Conservation (phyloP, 352 stramenopile species). For the Plasmopara halstedii region DNA sequence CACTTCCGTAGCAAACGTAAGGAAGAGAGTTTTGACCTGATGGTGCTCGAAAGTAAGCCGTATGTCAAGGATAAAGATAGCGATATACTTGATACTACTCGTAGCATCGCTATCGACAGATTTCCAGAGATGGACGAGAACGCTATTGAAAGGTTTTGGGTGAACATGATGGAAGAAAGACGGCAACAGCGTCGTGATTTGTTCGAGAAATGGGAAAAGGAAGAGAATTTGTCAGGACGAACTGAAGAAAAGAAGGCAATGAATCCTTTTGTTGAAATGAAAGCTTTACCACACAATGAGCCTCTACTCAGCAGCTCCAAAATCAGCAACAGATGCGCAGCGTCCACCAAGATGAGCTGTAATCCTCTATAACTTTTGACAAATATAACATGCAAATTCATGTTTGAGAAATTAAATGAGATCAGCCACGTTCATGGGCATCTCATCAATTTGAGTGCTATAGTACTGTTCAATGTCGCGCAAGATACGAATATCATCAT, state of each 20-base stretch:
- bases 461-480: constrained; percentile 99
- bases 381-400: no score
- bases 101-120: constrained; percentile 74
- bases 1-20: constrained; percentile 54
- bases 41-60: constrained; percentile 68
- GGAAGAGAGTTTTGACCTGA: constrained; percentile 58
- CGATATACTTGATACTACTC: constrained; percentile 21
- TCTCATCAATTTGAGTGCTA: constrained; percentile 99
- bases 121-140: constrained; percentile 82
- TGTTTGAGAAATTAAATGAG: constrained; percentile 96
- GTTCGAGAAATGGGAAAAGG: constrained; percentile 42
- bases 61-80: constrained; percentile 10
- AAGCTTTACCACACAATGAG: constrained; percentile 36
- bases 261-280: constrained; percentile 6
- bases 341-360: not conserved
- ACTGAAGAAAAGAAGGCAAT: constrained; percentile 2
- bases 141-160: constrained; percentile 73
- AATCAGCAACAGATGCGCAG: not conserved
- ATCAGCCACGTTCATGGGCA: constrained; percentile 98
- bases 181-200: constrained; percentile 29
- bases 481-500: constrained; percentile 93
- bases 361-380: no score
- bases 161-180: constrained; percentile 53
- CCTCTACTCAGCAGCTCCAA: constrained; percentile 46
- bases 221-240: constrained; percentile 6